phyloP scores from a whole-genome alignment of 23 red algal genomes.

The Chondrus crispus region DNA sequence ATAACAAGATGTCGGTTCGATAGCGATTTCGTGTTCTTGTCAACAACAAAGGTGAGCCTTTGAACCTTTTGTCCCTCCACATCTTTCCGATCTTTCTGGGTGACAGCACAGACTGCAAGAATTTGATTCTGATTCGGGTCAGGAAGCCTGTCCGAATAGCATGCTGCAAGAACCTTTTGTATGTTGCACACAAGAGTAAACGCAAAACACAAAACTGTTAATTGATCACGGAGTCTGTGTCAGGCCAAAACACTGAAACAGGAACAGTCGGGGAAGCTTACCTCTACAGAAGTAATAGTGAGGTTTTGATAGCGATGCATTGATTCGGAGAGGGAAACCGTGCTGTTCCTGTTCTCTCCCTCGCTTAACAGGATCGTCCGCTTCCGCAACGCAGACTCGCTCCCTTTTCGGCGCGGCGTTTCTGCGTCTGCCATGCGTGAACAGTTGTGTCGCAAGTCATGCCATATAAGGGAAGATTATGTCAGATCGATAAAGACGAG shows the following conservation, averaged over 20 bases:
- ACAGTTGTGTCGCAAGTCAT: no score
- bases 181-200: no score
- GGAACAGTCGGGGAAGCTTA: no score
- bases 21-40: neutral
- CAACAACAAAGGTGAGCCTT: conserved; percentile 2
- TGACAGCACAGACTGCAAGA: conserved; percentile 22
- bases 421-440: no score
- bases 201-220: no score
- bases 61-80: neutral
- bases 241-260: no score
- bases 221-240: neutral
- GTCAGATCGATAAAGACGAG: no score
- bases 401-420: no score
- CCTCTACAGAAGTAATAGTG: conserved; percentile 49
- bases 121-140: conserved; percentile 46
- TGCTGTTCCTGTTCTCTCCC: neutral
- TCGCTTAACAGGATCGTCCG: no score
- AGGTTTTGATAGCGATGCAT: conserved; percentile 47
- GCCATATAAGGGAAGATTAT: no score
- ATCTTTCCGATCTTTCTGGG: conserved; percentile 12
- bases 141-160: conserved; percentile 46
- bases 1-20: neutral
- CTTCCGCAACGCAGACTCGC: no score
- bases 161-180: conserved; percentile 42
- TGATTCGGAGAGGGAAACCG: neutral